These are phyloP conservation scores for Dendrocalamus latiflorus DNA, from an alignment of 202 grass and related monocot species.

Conservation along the genomic window DNA sequence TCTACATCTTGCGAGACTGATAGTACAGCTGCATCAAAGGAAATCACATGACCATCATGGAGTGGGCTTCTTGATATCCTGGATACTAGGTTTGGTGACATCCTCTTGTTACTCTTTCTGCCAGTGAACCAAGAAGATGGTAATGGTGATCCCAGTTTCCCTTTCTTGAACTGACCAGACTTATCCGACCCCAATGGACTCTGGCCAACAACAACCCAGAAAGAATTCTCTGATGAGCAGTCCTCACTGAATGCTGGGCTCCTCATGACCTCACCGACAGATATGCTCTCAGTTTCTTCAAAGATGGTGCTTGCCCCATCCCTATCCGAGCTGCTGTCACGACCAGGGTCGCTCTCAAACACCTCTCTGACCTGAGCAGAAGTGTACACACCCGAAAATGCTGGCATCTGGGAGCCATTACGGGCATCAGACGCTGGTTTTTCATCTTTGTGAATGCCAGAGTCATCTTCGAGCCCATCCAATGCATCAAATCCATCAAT, in stretches of 20 bases:
- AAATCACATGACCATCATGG: conserved; percentile 79
- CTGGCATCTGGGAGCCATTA: conserved; percentile 61
- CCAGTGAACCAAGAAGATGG: conserved; percentile 84
- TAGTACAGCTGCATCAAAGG: conserved; percentile 95
- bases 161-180: conserved; percentile 73
- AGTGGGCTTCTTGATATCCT: conserved; percentile 81
- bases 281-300: conserved; percentile 92
- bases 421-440: conserved; percentile 35
- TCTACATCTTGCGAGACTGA: conserved; percentile 80
- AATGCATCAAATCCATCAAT: conserved; percentile 75
- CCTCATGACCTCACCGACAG: conserved; percentile 86
- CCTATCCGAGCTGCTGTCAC: conserved; percentile 87
- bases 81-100: conserved; percentile 52
- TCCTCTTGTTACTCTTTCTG: conserved; percentile 78
- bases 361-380: conserved; percentile 93
- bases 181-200: conserved; percentile 77
- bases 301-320: conserved; percentile 92
- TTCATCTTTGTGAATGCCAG: conserved; percentile 44
- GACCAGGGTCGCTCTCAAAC: conserved; percentile 81
- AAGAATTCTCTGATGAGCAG: conserved; percentile 88
- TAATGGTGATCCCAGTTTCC: conserved; percentile 80
- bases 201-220: conserved; percentile 98
- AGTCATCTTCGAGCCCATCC: conserved; percentile 68
- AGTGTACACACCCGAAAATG: conserved; percentile 92
- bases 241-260: conserved; percentile 98